phyloP scores from a whole-genome alignment of 2,329 filamentous ascomycete genomes.

The Paracoccidioides brasiliensis region DNA sequence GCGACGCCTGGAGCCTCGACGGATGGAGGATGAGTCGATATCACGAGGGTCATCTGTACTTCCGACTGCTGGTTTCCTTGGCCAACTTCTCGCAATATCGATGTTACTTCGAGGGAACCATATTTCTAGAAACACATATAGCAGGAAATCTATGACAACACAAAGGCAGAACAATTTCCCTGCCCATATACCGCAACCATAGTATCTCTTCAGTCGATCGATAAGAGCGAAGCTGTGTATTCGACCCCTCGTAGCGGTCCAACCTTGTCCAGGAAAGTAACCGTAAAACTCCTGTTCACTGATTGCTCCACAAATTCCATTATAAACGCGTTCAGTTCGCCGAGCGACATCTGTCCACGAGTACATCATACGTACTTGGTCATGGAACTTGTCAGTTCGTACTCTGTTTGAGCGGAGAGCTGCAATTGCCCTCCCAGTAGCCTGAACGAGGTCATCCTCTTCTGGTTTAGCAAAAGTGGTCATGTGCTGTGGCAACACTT shows the following conservation, averaged over 20 bases:
- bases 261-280: conserved; percentile 54
- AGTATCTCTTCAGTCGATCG: conserved; percentile 88
- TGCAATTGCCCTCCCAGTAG: conserved; percentile 78
- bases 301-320: conserved; percentile 79
- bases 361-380: conserved; percentile 97
- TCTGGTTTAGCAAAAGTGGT: conserved; percentile 94
- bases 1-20: not conserved
- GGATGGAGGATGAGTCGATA: not conserved
- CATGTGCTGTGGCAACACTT: conserved; percentile 93
- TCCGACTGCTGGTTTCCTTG: conserved; percentile 47
- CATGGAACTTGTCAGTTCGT: conserved; percentile 85
- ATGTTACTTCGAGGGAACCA: conserved; percentile 74
- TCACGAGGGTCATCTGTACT: not conserved
- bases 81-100: conserved; percentile 85
- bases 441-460: conserved; percentile 83
- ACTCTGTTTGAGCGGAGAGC: conserved; percentile 75
- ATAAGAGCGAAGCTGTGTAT: conserved; percentile 85
- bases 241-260: conserved; percentile 57
- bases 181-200: conserved; percentile 96
- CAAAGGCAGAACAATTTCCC: conserved; percentile 95
- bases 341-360: conserved; percentile 93
- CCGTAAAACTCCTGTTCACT: conserved; percentile 81
- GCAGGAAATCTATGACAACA: conserved; percentile 82
- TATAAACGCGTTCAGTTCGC: conserved; percentile 88
- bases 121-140: conserved; percentile 80